Conservation (phyloP, 1,139 yeast genomes). For the Scheffersomyces segobiensis region DNA sequence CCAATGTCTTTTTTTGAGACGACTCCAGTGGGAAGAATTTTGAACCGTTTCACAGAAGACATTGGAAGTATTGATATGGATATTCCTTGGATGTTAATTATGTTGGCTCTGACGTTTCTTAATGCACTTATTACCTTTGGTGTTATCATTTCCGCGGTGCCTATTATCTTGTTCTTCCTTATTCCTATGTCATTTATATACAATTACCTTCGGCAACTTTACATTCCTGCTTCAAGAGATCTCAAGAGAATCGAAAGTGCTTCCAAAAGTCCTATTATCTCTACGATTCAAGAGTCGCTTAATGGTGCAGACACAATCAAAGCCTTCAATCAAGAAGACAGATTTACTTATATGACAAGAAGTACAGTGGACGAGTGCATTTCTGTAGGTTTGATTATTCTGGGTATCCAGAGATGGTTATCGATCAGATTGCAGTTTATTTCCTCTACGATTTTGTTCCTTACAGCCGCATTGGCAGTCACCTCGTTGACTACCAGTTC, state of each 20-base stretch:
- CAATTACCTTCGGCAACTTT: constrained; percentile 22
- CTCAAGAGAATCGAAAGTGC: constrained; percentile 25
- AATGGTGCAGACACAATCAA: constrained; percentile 32
- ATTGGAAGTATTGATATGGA: constrained; percentile 23
- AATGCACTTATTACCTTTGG: constrained; percentile 17
- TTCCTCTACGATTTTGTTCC: constrained; percentile 23
- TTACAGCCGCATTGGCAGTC: constrained; percentile 20
- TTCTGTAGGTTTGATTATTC: constrained; percentile 14
- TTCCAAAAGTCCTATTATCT: constrained; percentile 25
- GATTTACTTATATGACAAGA: constrained; percentile 21
- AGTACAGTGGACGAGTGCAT: constrained; percentile 15
- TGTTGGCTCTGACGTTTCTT: constrained; percentile 11
- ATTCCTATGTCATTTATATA: constrained; percentile 7
- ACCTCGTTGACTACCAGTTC: constrained; percentile 16
- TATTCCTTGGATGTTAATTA: constrained; percentile 26
- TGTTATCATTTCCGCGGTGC: constrained; percentile 24
- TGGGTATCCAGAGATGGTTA: constrained; percentile 28
- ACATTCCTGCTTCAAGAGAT: constrained; percentile 28
- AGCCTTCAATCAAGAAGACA: constrained; percentile 23
- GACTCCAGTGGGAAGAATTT: constrained; percentile 31
- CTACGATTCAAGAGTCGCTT: constrained; percentile 30
- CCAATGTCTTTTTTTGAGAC: constrained; percentile 37
- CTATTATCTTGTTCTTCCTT: constrained; percentile 17
- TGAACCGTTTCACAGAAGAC: constrained; percentile 33
- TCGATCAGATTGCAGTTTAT: constrained; percentile 27